phyloP scores from a whole-genome alignment of 108 stramenopile genomes.

The Pseudonitzschia pungens region DNA sequence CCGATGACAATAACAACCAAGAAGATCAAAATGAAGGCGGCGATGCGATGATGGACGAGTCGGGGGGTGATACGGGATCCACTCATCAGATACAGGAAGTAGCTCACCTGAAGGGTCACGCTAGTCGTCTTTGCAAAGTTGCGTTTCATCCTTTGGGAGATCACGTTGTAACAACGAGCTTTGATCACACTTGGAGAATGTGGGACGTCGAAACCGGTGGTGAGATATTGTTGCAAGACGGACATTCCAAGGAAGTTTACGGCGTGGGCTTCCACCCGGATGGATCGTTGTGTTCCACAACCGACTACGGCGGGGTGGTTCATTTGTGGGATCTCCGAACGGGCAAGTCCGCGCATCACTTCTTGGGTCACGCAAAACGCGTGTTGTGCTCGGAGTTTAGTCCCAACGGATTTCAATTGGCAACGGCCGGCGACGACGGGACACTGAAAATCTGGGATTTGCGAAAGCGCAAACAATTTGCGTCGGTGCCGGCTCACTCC shows the following conservation, averaged over 20 bases:
- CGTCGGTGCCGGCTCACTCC: slow-evolving; percentile 94
- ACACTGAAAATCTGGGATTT: slow-evolving; percentile 95
- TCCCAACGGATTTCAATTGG: slow-evolving; percentile 92
- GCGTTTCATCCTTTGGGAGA: slow-evolving; percentile 92
- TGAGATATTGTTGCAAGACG: slow-evolving; percentile 94
- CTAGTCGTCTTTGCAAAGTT: slow-evolving; percentile 85
- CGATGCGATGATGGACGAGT: slow-evolving; percentile 16
- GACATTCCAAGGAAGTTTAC: slow-evolving; percentile 89
- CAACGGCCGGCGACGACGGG: slow-evolving; percentile 94
- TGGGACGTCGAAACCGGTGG: slow-evolving; percentile 95
- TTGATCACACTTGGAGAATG: slow-evolving; percentile 97
- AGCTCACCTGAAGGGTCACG: slow-evolving; percentile 85
- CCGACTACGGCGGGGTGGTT: slow-evolving; percentile 91
- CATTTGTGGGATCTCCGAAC: slow-evolving; percentile 97
- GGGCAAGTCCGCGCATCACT: slow-evolving; percentile 85
- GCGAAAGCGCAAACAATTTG: slow-evolving; percentile 70
- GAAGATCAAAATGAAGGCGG: slow-evolving; percentile 44
- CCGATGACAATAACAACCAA: neutral
- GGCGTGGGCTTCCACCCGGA: slow-evolving; percentile 95
- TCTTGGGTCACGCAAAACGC: slow-evolving; percentile 85
- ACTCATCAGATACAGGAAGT: slow-evolving; percentile 52
- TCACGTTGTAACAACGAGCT: slow-evolving; percentile 91
- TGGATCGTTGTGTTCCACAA: slow-evolving; percentile 91
- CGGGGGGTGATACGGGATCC: slow-evolving; percentile 19
- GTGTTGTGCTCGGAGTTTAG: slow-evolving; percentile 81